A percentile compares a stretch with the other conserved stretches of the same genome.
phyloP scores from a whole-genome alignment of 345 rosid genomes.

The Salix viminalis region DNA sequence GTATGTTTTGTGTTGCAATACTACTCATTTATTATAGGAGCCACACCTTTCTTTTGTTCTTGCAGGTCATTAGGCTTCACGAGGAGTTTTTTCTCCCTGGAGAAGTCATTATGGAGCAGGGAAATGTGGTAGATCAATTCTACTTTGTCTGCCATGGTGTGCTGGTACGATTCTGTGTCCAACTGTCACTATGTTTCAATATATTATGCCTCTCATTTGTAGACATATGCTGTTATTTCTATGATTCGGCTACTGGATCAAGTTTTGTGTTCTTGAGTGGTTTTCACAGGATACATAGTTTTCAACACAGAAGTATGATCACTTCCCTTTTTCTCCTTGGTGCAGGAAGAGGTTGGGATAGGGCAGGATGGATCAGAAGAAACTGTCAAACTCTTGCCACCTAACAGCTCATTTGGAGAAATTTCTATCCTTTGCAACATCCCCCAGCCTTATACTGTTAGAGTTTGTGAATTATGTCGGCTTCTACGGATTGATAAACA shows the following conservation, averaged over 20 bases:
- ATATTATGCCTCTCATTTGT: not conserved
- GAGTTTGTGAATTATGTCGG: conserved; percentile 69
- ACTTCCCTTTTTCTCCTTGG: not conserved
- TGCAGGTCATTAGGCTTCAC: conserved; percentile 71
- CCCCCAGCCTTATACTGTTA: conserved; percentile 82
- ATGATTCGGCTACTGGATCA: not conserved
- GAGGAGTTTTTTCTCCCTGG: conserved; percentile 98
- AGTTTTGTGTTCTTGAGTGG: not conserved
- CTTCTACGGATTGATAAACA: conserved; percentile 89
- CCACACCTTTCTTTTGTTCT: conserved; percentile 4
- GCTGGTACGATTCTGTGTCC: conserved; percentile 50
- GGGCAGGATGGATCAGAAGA: conserved; percentile 81
- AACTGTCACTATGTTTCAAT: not conserved
- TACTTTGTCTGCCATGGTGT: conserved; percentile 86
- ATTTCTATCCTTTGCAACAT: conserved; percentile 89
- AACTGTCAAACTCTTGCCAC: conserved; percentile 47
- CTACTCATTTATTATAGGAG: not conserved
- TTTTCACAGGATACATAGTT: not conserved
- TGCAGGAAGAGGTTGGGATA: conserved; percentile 63
- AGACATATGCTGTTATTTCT: not conserved
- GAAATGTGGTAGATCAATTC: conserved; percentile 81
- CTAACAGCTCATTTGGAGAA: conserved; percentile 77
- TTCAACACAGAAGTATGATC: not conserved
- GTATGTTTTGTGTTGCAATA: not conserved
- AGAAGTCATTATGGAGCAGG: conserved; percentile 90